A percentile compares a stretch with the other conserved stretches of the same genome.
These are phyloP conservation scores for Hirsutella thompsonii DNA, from an alignment of 2,329 filamentous ascomycete genomes.

Conservation along the genomic window DNA sequence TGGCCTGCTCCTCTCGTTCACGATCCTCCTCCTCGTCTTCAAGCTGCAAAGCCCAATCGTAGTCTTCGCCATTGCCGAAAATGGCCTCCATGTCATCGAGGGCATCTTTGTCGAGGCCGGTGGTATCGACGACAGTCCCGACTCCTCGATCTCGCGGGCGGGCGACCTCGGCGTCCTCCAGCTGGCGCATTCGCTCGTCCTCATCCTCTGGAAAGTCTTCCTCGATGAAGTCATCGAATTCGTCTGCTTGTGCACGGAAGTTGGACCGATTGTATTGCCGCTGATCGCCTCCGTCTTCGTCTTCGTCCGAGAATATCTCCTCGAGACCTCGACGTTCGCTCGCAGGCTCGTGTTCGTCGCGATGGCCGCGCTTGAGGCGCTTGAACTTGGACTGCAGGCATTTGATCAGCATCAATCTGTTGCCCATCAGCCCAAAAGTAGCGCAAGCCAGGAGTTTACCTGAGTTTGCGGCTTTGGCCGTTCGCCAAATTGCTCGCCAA, in stretches of 20 bases:
- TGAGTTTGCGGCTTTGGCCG: slow-evolving; percentile 50
- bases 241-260: slow-evolving; percentile 54
- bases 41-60: slow-evolving; percentile 83
- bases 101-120: slow-evolving; percentile 81
- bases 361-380: slow-evolving; percentile 83
- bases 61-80: slow-evolving; percentile 91
- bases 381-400: slow-evolving; percentile 75
- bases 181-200: slow-evolving; percentile 58
- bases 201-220: slow-evolving; percentile 88
- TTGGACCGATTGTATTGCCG: slow-evolving; percentile 35
- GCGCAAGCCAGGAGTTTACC: slow-evolving; percentile 42
- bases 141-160: slow-evolving; percentile 62
- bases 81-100: slow-evolving; percentile 94
- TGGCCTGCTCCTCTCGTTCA: slow-evolving; percentile 64
- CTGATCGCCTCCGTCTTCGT: slow-evolving; percentile 56
- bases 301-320: slow-evolving; percentile 92
- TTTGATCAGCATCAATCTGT: slow-evolving; percentile 7
- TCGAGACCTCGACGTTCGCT: slow-evolving; percentile 61
- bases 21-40: slow-evolving; percentile 78
- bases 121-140: slow-evolving; percentile 59
- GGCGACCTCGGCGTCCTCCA: slow-evolving; percentile 81
- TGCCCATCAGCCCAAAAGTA: neutral
- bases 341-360: slow-evolving; percentile 55
- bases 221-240: slow-evolving; percentile 94
- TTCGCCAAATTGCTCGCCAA: slow-evolving; percentile 66